Evolutionary conservation across 768 basidiomycete genomes (phyloP), one percentile per base, ranked within the genome.

Genomic region (Hysterangium stoloniferum): DNA sequence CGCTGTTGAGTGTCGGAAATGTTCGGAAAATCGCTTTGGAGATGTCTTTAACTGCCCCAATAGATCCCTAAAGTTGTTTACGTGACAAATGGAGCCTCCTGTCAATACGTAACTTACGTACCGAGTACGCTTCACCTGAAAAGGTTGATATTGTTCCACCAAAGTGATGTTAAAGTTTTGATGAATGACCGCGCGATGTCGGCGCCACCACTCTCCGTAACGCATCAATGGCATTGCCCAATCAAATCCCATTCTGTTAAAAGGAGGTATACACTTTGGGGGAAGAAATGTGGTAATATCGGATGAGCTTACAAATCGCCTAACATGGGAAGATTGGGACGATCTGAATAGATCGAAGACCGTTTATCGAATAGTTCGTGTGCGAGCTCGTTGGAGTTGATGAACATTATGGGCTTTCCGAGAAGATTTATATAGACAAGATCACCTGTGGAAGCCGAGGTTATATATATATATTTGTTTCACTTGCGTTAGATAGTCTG

Each of bases 341-440:
- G 20, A 33, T 57, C 49, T 11, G 57, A 51, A 48, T 57, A 57
- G 20, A 53, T 57, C 8, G 35, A 24, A 28, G 57, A 58, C 8
- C 54, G 52, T 44, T 55, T 55, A n/a, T 52, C 52, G 38, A 54
- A 42, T 1, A 57, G 57, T 7, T 52, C 57, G 8, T 47, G 28
- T 34, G 57, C 57, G 15, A 44, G 32, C 27, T 36, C 12, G 29
- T 28, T 13, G 5, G 57, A 44, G 33, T 55, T 58, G 36, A 58
- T 42, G n/a, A 58, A 29, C 20, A 58, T 52, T 31, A 52, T 37
- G 6, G 53, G 49, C 28, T 48, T 31, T 22, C 42, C 34, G 20
- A 57, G 33, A 13, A 58, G 36, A 6, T 46, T 22, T 9, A 55
- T 25, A 35, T 59, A 59, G 22, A 61, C 48, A 22, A 61, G 36